Evolutionary conservation across 139 green algal genomes (phyloP), one percentile per base, ranked within the genome.

Genomic region (Trebouxia sp.): DNA sequence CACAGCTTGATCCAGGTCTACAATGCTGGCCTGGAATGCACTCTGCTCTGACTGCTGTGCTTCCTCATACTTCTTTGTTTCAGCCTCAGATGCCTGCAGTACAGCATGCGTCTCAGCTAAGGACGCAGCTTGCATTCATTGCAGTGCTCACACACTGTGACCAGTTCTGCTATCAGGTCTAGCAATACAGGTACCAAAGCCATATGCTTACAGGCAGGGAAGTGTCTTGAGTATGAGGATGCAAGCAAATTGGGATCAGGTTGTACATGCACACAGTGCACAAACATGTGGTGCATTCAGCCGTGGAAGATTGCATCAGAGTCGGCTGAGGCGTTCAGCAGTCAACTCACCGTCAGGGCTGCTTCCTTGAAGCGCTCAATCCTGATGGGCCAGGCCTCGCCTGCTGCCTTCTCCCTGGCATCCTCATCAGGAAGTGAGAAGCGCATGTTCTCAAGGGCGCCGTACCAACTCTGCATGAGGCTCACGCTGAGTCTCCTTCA

Each of bases 11-110:
- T 86, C 65, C 80, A 94, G 82, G 48, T 84, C 83, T 22, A 76
- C 80, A 35, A 92, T 70, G 38, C 47, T 85, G 45, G 80, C 84
- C 6, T 62, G 35, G 83, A 96, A 96, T 22, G 55, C 79, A 28
- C 90, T 87, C 84, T 96, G 92, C 81, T 92, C 87, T 5, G 67
- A 75, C 17, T 78, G 14, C 92, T 94, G 90, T 53, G 92, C 91
- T 3, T 91, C 80, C 50, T 43, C 51, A 43, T 72, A 84, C 79
- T 85, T 84, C 5, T 53, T 39, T 51, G 88, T 79, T 28, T 90
- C 88, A 8, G 65, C 80, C 14, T 80, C 82, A 47, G 88, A 70
- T 28, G 82, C 47, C 74, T 79, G 74, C 48, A 45, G 15, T 50
- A 24, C 17, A 47, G 37, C n/a, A n/a, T n/a, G n/a, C n/a, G n/a